Base-by-base conservation (phyloP, 805 yeast genomes). In the Saccharomyces kudriavzevii region DNA sequence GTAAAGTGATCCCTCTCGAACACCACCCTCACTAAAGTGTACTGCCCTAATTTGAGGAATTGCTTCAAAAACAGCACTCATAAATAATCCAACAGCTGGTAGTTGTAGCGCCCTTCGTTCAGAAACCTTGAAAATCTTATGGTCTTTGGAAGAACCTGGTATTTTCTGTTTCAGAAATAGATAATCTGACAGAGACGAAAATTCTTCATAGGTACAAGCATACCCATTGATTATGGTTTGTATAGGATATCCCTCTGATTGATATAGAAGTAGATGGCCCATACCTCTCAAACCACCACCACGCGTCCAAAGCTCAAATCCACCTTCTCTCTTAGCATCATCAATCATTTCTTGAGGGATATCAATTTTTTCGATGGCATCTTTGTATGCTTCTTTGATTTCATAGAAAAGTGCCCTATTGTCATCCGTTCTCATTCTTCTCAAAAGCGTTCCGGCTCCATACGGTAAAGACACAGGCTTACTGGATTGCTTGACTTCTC, bases 201-300 rank as follows among this genome's bases (percentile, higher is more conserved):
- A 81, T 49, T 77, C 83, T 46, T 73, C 73, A 55, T 74, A 77
- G 2, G 84, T 74, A 51, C 84, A 77, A 1, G 87, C 79, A 61
- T 79, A 83, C 5, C 91, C 91, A 61, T 83, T 84, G 48, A 85
- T 81, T 45, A 84, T 81, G 0, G 85, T 80, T 57, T 85, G 86
- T 40, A 85, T 77, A 5, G 91, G 90, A 61, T 85, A 85, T 20
- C 76, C 77, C 40, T 75, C 75, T 31, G 76, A 76, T 54, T 75
- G 77, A 0, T 78, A 70, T 47, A 84, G 69, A 11, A 85, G 60
- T 25, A 83, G 67, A 65, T 83, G 83, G 0, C 89, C 90, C 53
- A 85, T 72, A 2, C 87, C 88, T 60, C 91, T 74, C 48, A 84
- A 73, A 0, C 90, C 91, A 53, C 90, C 89, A 51, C 91, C 91